Evolutionary conservation across 192 early-diverging fungal genomes (phyloP).

Genomic region (Coemansia sp.): DNA sequence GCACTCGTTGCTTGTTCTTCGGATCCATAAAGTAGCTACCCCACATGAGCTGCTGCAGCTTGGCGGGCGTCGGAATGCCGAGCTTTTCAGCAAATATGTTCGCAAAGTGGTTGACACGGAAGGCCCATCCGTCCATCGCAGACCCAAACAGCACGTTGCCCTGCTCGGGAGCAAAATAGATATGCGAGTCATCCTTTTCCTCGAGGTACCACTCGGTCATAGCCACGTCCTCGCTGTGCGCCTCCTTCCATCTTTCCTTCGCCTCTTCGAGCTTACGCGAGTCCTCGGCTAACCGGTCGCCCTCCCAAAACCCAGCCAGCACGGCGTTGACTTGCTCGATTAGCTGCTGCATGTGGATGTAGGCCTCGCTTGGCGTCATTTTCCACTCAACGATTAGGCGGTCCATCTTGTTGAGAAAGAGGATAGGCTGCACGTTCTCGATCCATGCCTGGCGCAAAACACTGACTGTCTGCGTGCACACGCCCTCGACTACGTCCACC

Average conservation of each 20-base stretch:
- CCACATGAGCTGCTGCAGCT: conserved; percentile 87
- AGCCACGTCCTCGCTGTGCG: conserved; percentile 58
- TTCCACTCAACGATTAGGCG: conserved; percentile 91
- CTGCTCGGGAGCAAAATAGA: conserved; percentile 93
- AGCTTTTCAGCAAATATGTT: conserved; percentile 88
- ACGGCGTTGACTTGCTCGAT: conserved; percentile 97
- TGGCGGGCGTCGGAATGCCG: conserved; percentile 39
- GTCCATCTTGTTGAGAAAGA: conserved; percentile 99
- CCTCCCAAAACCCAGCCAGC: conserved; percentile 90
- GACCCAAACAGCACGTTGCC: conserved; percentile 97
- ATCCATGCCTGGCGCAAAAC: conserved; percentile 94
- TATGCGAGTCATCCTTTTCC: conserved; percentile 88
- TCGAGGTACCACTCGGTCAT: conserved; percentile 81
- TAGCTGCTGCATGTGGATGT: conserved; percentile 89
- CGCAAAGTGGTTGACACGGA: conserved; percentile 92
- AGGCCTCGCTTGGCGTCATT: conserved; percentile 90
- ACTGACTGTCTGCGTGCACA: conserved; percentile 98
- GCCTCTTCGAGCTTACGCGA: conserved; percentile 69
- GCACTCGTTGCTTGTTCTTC: conserved; percentile 84
- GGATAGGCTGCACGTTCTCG: conserved; percentile 87
- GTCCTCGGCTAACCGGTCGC: conserved; percentile 81
- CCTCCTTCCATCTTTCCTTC: conserved; percentile 55
- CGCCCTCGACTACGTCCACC: conserved; percentile 97
- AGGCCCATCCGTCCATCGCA: conserved; percentile 99
- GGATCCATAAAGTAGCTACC: conserved; percentile 97